phyloP scores from a whole-genome alignment of 768 basidiomycete species.

The Sarcodon sp. region DNA sequence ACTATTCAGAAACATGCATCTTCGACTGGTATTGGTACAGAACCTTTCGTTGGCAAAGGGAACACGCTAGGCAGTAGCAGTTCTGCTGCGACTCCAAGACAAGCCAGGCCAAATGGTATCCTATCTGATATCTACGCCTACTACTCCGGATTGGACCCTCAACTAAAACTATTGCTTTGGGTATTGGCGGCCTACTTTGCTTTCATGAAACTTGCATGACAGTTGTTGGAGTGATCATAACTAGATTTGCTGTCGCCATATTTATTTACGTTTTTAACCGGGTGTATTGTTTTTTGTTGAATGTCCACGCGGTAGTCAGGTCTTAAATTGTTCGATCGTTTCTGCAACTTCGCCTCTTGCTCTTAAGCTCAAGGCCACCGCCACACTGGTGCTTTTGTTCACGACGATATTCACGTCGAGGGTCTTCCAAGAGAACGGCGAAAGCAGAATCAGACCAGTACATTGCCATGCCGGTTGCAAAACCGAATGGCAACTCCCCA shows the following conservation, averaged over 20 bases:
- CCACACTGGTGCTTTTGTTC: too few relatives aligned
- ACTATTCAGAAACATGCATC: slow-evolving; percentile 41
- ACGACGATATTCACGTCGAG: too few relatives aligned
- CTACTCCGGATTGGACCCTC: slow-evolving; percentile 46
- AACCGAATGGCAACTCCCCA: background rate
- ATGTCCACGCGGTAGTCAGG: too few relatives aligned
- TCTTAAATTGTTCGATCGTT: too few relatives aligned
- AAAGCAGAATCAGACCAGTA: background rate
- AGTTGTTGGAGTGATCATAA: too few relatives aligned
- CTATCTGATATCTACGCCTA: slow-evolving; percentile 20
- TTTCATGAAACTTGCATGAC: slow-evolving; percentile 28
- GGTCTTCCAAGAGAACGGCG: too few relatives aligned
- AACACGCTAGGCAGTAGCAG: slow-evolving; percentile 51
- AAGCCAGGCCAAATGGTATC: slow-evolving; percentile 20
- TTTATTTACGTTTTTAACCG: too few relatives aligned
- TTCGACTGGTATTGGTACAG: slow-evolving; percentile 18
- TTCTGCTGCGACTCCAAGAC: slow-evolving; percentile 19
- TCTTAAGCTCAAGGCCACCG: too few relatives aligned
- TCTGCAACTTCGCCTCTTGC: too few relatives aligned
- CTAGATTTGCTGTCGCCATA: too few relatives aligned
- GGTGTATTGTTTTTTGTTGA: too few relatives aligned
- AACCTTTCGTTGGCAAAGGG: slow-evolving; percentile 56
- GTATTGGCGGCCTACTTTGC: slow-evolving; percentile 53
- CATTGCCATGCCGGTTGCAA: background rate
- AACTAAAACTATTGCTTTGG: slow-evolving; percentile 50